Evolutionary conservation across 2,329 filamentous ascomycete genomes (phyloP), one percentile per base, ranked within the genome.

Genomic region (Colletotrichum incanum): DNA sequence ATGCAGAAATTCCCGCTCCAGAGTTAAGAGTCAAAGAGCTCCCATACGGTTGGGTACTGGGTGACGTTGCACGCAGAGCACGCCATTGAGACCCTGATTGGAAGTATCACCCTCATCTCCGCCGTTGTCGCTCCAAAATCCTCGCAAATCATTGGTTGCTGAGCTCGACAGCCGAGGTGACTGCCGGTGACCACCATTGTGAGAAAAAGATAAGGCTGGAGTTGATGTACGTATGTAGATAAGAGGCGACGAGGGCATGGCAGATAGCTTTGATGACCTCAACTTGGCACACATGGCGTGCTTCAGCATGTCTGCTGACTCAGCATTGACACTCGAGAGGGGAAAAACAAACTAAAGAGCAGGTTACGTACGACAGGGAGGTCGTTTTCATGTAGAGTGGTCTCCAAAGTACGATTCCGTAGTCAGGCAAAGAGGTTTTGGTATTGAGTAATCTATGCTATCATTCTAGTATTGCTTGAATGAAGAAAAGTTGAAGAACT

Each of bases 281-380:
- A 63, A 31, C 58, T 72, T 69, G 64, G 65, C 58, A 63, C 23
- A 39, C 41, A 72, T 72, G 58, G 50, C 65, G 65, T 72, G 69
- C 69, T 72, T 52, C 18, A 14, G 26, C 26, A 16, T 6, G 23
- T 31, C 1, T 3, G 23, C 45, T 52, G 23, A 62, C 31, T 62
- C 60, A 52, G n/a, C 60, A 41, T 50, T 28, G 28, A 18, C 14
- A 18, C 7, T 26, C 23, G 12, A 14, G 11, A 49, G n/a, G 12
- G 14, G 14, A 18, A 8, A 28, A 14, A 28, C 23, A 5, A 50
- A 18, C 23, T 28, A 1, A 23, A 14, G 49, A 2, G 23, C 23
- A 9, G 12, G 1, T 5, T 6, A 31, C 28, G 6, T 6, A 31
- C 4, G 28, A 31, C 4, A 31, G 6, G 28, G 6, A 5, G 28